Evolutionary conservation across 2,329 filamentous ascomycete genomes (phyloP), one percentile per base, ranked within the genome.

Genomic region (Catunica adiposa): DNA sequence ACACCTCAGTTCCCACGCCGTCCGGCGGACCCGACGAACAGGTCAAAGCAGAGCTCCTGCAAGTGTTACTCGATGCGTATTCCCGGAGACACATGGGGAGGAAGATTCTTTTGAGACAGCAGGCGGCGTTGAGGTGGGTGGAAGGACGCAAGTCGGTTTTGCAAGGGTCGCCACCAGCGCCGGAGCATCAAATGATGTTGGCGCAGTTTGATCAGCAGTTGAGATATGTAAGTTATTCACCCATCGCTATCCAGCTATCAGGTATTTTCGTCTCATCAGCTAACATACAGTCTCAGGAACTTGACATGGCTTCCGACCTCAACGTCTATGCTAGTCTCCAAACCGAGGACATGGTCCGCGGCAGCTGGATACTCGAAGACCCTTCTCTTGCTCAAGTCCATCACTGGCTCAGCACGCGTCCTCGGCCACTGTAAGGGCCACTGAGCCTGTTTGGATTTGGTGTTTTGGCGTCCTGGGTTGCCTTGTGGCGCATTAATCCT

Each of bases 311-410:
- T 61, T 79, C 73, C 42, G 79, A 83, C 65, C 77, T 82, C 55
- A 63, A 66, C 37, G 71, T 83, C 59, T 82, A 82, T 64, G 64
- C 68, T 50, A 71, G 80, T 58, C 70, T 82, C 55, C 71, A 73
- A 59, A 64, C 68, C 37, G 73, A 73, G 20, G 79, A 83, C 63
- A 66, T 73, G 25, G 63, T 66, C 56, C 72, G 76, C 66, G 76
- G 77, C 63, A 77, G 78, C 67, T 83, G 79, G 79, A 79, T 73
- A 62, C 71, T 68, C 60, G 79, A 83, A 63, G 79, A 83, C 63
- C 79, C 79, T 1, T 77, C 73, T 60, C 67, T 81, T 54, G 70
- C 75, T 55, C 69, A 72, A 51, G 74, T 82, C 57, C 72, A 76
- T 64, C 73, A 77, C 65, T 83, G 79, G 79, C 66, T 82, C 54